Evolutionary conservation across 345 rosid species (phyloP).

Genomic region (Erodium maritimum): DNA sequence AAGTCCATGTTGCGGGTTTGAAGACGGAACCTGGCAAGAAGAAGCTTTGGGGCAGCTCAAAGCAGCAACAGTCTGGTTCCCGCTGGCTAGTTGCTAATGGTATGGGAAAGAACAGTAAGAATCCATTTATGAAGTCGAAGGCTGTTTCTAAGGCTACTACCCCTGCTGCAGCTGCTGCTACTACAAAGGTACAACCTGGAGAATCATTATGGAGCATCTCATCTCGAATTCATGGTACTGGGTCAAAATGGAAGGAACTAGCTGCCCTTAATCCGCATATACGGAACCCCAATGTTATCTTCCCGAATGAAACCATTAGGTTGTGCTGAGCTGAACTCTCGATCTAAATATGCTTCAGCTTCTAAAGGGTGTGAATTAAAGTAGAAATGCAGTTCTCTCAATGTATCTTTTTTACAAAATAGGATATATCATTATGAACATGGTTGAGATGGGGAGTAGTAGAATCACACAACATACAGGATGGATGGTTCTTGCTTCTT

Average conservation of each 20-base stretch:
- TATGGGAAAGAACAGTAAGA: constrained; percentile 78
- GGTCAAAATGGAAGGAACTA: constrained; percentile 55
- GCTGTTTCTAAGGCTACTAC: constrained; percentile 24
- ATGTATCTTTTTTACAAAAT: not conserved
- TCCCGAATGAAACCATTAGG: constrained; percentile 26
- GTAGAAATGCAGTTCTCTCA: not conserved
- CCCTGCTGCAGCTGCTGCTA: too few species aligned
- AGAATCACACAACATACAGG: not conserved
- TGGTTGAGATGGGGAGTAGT: not conserved
- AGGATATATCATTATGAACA: not conserved
- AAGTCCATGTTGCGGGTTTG: constrained; percentile 77
- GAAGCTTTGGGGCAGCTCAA: constrained; percentile 55
- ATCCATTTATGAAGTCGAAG: constrained; percentile 48
- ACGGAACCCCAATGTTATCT: constrained; percentile 47
- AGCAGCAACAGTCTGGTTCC: constrained; percentile 80
- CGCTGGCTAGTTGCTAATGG: constrained; percentile 91
- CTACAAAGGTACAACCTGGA: constrained; percentile 44
- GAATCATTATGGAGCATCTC: constrained; percentile 85
- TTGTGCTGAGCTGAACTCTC: constrained; percentile 14
- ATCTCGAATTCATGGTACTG: constrained; percentile 38
- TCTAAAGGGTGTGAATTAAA: not conserved
- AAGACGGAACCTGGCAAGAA: constrained; percentile 54
- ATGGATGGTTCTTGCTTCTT: constrained; percentile 1
- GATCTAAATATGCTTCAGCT: not conserved
- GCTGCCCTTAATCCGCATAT: constrained; percentile 34